Evolutionary conservation across 2,329 filamentous ascomycete genomes (phyloP).

Genomic region (Raffaelea albimanens): DNA sequence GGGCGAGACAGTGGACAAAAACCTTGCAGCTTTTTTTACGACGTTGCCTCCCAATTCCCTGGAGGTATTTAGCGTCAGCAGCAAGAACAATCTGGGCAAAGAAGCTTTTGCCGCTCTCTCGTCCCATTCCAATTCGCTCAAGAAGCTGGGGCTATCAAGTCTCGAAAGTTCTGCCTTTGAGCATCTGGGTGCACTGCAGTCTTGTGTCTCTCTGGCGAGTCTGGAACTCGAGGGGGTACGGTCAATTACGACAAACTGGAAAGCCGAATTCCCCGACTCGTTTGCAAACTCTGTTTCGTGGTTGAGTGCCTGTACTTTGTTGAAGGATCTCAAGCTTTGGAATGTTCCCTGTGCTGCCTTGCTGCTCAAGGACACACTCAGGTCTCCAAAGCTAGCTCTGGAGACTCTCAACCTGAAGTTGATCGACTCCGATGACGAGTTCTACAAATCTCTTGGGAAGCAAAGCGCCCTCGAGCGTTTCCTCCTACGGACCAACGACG

Average conservation of each 20-base stretch:
- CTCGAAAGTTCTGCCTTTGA: constrained; percentile 20
- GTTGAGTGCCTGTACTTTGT: constrained; percentile 28
- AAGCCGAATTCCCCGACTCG: constrained; percentile 12
- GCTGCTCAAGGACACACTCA: constrained; percentile 39
- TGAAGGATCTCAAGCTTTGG: constrained; percentile 40
- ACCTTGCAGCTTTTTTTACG: constrained; percentile 49
- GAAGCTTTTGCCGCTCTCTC: constrained; percentile 48
- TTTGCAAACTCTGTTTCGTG: constrained; percentile 21
- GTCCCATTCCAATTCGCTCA: constrained; percentile 25
- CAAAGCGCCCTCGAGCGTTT: constrained; percentile 34
- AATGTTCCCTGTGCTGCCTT: constrained; percentile 40
- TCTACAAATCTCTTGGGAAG: constrained; percentile 41
- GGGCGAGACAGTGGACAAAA: constrained; percentile 40
- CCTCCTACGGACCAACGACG: constrained; percentile 12
- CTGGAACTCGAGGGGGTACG: constrained; percentile 22
- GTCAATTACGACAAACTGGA: constrained; percentile 13
- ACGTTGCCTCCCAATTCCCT: constrained; percentile 47
- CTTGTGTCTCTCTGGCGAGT: constrained; percentile 23
- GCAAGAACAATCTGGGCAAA: constrained; percentile 41
- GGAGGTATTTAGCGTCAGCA: constrained; percentile 47
- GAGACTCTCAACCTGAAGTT: constrained; percentile 36
- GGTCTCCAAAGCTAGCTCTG: constrained; percentile 32
- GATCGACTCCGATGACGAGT: constrained; percentile 36
- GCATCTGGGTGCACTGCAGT: constrained; percentile 20
- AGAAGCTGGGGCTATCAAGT: constrained; percentile 20